Base-by-base conservation (phyloP, 2,329 filamentous ascomycete genomes). In the Biscogniauxia mediterranea region DNA sequence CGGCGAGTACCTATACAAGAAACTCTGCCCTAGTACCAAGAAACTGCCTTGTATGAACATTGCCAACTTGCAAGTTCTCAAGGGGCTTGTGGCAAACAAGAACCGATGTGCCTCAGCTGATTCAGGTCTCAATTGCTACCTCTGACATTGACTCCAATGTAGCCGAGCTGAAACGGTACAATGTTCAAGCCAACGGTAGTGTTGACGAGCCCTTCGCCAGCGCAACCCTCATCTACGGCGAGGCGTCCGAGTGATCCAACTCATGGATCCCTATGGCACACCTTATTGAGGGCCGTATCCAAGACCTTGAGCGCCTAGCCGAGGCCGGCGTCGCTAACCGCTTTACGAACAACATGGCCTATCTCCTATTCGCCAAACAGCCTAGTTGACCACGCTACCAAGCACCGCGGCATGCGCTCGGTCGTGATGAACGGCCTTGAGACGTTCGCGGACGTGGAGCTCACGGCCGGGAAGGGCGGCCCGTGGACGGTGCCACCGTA, bases 261-360 rank as follows among this genome's bases (percentile, higher is more conserved):
- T 79, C 83, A 52, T 88, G 85, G 85, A 73, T 77, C 50, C 84
- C 84, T 32, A 80, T 79, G 59, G 77, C 82, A 50, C 88, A 88
- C 68, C 76, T 87, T 21, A 79, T 89, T 63, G 79, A 83, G 66
- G 76, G 75, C 56, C 79, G 80, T 52, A 77, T 83, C 59, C 72
- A 79, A 6, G 73, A 72, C 53, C 75, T 83, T 2, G 70, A 78
- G 57, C 69, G 81, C 58, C 84, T 85, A 65, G 83, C 83, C 2
- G 75, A 81, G 54, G 78, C 76, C 42, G 86, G 86, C 25, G 78
- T 79, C 51, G 85, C 86, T 51, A 85, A 85, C 74, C 84, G 85
- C 63, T 80, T 89, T 56, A 80, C 83, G 61, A 81, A 83, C 50
- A 83, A 81, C 52, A 87, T 89, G 81, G 85, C 86, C 8, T 90